Conservation (phyloP, 1,284 basidiomycete genomes). For the Austroboletus novae-zelandiae region DNA sequence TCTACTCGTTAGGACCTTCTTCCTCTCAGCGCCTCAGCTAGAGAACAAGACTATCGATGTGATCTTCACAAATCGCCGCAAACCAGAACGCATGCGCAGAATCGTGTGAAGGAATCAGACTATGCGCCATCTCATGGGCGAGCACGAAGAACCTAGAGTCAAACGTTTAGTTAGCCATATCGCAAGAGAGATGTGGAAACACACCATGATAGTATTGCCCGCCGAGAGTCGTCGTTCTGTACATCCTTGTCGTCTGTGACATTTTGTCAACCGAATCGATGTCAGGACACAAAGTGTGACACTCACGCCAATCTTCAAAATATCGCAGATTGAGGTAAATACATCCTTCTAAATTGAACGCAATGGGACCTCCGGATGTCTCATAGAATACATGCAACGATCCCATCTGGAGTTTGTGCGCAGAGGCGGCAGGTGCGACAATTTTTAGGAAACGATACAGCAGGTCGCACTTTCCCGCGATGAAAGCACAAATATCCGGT, state of each 20-base stretch:
- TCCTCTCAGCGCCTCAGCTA: no score
- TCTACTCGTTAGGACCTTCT: no score
- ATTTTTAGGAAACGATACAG: background rate
- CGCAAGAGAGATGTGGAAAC: constrained; percentile 6
- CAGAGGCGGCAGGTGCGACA: background rate
- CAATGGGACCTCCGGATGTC: constrained; percentile 76
- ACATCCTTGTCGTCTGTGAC: background rate
- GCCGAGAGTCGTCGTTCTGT: constrained; percentile 45
- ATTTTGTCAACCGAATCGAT: background rate
- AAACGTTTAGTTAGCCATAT: background rate
- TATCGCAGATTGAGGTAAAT: constrained; percentile 90
- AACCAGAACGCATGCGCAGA: constrained; percentile 93
- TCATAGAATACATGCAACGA: constrained; percentile 71
- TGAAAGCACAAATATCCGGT: background rate
- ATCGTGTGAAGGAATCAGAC: constrained; percentile 72
- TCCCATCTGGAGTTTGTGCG: background rate
- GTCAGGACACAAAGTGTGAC: background rate
- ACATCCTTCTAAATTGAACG: constrained; percentile 90
- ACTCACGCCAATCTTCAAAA: constrained; percentile 78
- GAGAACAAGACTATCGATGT: constrained; percentile 25
- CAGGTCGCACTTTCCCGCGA: background rate
- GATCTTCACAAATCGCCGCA: constrained; percentile 78
- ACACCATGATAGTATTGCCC: constrained; percentile 78
- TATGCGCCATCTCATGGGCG: constrained; percentile 89
- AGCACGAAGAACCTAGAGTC: constrained; percentile 76